Base-by-base conservation (phyloP, 768 basidiomycete species). In the Mrakia hoshinonis region DNA sequence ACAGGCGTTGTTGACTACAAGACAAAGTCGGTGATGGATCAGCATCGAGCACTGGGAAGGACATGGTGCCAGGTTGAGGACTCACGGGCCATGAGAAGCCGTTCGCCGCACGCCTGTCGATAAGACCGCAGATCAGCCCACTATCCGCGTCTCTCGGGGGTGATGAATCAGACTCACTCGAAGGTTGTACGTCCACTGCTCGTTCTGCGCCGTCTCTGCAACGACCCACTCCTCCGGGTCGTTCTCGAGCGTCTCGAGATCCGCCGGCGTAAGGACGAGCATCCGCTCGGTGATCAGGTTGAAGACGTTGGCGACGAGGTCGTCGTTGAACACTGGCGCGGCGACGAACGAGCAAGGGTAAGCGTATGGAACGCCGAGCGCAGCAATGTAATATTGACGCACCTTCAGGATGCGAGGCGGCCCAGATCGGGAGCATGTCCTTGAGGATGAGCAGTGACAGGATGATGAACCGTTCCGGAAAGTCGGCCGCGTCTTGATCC, bases 141-240 rank as follows among this genome's bases (percentile, higher is more conserved):
- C 18, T 4, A 43, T 6, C 2, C 48, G 22, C 3, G 34, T 15
- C 24, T 38, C 34, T 3, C 3, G 48, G 22, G 2, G 47, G 9
- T n/a, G 26, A 9, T 18, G 15, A 51, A 13, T 22, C 7, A 11
- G 7, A 63, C 72, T 54, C 18, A 68, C 72, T 36, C 72, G 58
- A 9, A 73, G 67, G 36, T 68, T 66, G 58, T 63, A 73, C 24
- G 65, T 67, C 72, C 72, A 73, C 60, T 72, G 70, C 55, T 72
- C 70, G 39, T 61, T 67, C 39, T 54, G 47, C 10, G 48, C 36
- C 20, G 49, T 55, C 60, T 73, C 72, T 0, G 47, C 43, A n/a
- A 73, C 51, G 34, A 34, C 34, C 72, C 72, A 73, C 36, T 73
- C 72, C 62, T 73, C 72, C 26, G 58, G 31, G 15, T 73, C 72